Percentiles rank a stretch among this genome's conserved stretches.
These are phyloP conservation scores for Diospyros kaki DNA, from an alignment of 148 eudicot genomes.

Conservation along the genomic window DNA sequence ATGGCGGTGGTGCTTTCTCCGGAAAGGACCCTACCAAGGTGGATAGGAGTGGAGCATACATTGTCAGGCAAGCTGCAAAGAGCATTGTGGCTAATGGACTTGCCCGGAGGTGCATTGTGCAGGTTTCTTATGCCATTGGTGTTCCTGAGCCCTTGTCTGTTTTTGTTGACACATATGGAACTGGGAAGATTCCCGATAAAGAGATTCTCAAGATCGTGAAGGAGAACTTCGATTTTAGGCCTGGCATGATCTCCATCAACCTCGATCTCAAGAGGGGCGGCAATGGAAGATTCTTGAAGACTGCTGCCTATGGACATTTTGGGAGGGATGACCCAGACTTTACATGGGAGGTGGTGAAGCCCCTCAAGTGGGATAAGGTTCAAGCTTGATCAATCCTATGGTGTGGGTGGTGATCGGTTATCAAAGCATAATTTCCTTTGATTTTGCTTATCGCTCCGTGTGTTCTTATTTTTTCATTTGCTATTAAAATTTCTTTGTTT, in stretches of 20 bases:
- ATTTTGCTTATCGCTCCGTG: not conserved
- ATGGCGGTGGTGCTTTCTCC: constrained; percentile 28
- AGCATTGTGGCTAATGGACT: constrained; percentile 23
- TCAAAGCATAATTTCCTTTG: not conserved
- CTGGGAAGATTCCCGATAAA: constrained; percentile 14
- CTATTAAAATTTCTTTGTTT: not conserved
- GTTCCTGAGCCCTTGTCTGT: constrained; percentile 16
- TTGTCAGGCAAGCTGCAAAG: constrained; percentile 28
- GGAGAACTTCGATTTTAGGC: constrained; percentile 15
- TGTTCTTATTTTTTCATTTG: not conserved
- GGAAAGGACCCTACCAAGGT: constrained; percentile 29
- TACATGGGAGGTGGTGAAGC: constrained; percentile 19
- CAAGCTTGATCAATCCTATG: not conserved
- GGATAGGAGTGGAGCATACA: constrained; percentile 26
- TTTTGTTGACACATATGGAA: constrained; percentile 16
- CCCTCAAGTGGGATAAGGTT: constrained; percentile 17
- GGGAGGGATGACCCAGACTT: constrained; percentile 18
- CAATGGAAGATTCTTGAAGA: constrained; percentile 16
- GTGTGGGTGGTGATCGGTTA: not conserved
- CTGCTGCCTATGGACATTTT: constrained; percentile 16
- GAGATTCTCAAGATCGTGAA: constrained; percentile 20
- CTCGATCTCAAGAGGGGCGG: constrained; percentile 19
- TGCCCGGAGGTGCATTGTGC: constrained; percentile 28
- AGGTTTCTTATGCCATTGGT: constrained; percentile 24
- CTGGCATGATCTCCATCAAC: constrained; percentile 15